Conservation (phyloP, 2,329 filamentous ascomycete genomes). For the Xylaria sp. region DNA sequence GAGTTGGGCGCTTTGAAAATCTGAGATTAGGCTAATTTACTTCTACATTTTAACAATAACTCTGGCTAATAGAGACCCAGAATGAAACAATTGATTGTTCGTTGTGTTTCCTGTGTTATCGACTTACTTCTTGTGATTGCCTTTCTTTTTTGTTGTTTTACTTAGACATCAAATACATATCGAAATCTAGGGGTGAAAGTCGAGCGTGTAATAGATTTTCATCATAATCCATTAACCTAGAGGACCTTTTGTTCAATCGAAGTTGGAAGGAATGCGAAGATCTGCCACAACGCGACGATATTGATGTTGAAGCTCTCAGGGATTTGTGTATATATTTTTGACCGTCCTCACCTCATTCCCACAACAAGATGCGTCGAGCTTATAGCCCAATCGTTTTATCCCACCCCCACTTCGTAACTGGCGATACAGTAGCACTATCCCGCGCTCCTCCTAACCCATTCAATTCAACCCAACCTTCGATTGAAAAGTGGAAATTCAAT, state of each 20-base stretch:
- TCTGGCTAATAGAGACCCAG: not conserved
- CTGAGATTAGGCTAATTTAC: not conserved
- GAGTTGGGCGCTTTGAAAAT: not conserved
- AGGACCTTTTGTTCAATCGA: not conserved
- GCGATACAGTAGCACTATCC: slow-evolving; percentile 28
- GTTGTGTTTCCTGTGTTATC: not conserved
- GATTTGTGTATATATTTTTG: slow-evolving; percentile 27
- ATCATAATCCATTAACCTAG: not conserved
- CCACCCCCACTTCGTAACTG: slow-evolving; percentile 12
- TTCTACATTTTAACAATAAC: not conserved
- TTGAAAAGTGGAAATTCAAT: slow-evolving; percentile 32
- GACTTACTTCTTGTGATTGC: not conserved
- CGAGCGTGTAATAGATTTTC: not conserved
- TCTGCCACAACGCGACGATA: slow-evolving; percentile 17
- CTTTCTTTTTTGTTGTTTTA: not conserved
- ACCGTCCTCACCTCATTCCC: slow-evolving; percentile 20
- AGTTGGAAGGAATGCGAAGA: slow-evolving; percentile 18
- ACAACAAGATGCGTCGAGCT: slow-evolving; percentile 21
- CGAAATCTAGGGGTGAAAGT: too few relatives aligned
- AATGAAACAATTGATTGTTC: not conserved
- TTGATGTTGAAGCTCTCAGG: slow-evolving; percentile 28
- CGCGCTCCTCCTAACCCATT: slow-evolving; percentile 22
- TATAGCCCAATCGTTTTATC: slow-evolving; percentile 17
- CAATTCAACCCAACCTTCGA: slow-evolving; percentile 27
- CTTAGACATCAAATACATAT: not conserved